Base-by-base conservation (phyloP, 192 early-diverging fungal genomes). In the Borealophlyctis nickersoniae region DNA sequence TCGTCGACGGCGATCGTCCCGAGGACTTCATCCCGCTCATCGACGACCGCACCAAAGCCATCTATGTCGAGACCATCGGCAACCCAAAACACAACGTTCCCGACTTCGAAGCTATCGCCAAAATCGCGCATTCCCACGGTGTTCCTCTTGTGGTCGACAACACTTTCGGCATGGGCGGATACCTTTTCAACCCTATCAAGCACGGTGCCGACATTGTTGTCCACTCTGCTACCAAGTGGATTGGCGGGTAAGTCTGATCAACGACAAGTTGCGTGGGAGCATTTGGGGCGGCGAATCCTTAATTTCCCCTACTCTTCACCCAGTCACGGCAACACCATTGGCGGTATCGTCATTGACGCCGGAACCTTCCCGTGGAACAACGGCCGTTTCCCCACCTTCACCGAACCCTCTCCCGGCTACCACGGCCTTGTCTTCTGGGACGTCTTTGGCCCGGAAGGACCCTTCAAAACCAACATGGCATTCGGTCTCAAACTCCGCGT, bases 201-300 rank as follows among this genome's bases (percentile, higher is more conserved):
- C 87, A 93, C 72, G 93, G 92, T 63, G 95, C 95, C n/a, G 92
- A 97, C 76, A 97, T 97, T 71, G 87, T 97, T 65, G 87, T 92
- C 19, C 88, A 88, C 54, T 92, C 91, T 34, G 92, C 95, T 19
- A 97, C 93, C 33, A 97, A 97, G 79, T 97, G 95, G 95, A 78
- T 79, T 29, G 78, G 81, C 63, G 77, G 95, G n/a, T n/a, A n/a
- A n/a, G n/a, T n/a, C n/a, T n/a, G n/a, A n/a, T n/a, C n/a, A n/a
- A n/a, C n/a, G n/a, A n/a, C n/a, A n/a, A n/a, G n/a, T n/a, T n/a
- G n/a, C n/a, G n/a, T n/a, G n/a, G n/a, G n/a, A n/a, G n/a, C n/a
- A n/a, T n/a, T n/a, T n/a, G n/a, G n/a, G n/a, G n/a, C n/a, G n/a
- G n/a, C n/a, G n/a, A n/a, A n/a, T n/a, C n/a, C n/a, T n/a, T n/a